These are phyloP conservation scores for Cyberlindnera nakhonratchasimensis DNA, from an alignment of 805 yeast genomes.

Conservation along the genomic window DNA sequence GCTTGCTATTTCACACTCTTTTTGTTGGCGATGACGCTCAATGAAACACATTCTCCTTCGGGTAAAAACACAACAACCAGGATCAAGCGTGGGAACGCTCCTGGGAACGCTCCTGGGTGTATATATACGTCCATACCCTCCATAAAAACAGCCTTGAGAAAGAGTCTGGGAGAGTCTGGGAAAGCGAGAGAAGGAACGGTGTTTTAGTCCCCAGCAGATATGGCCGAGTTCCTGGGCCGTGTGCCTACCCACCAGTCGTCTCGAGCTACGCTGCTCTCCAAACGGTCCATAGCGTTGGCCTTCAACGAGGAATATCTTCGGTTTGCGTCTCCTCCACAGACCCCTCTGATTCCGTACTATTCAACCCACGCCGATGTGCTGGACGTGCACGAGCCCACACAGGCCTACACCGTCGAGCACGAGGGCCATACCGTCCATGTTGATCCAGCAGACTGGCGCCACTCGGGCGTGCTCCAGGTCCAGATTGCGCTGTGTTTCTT, in stretches of 20 bases:
- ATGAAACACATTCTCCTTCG: too few relatives aligned
- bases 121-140: too few relatives aligned
- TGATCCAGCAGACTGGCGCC: slow-evolving; percentile 22
- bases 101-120: too few relatives aligned
- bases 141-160: too few relatives aligned
- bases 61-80: too few relatives aligned
- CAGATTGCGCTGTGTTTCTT: slow-evolving; percentile 42
- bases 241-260: not conserved
- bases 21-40: too few relatives aligned
- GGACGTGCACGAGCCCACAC: not conserved
- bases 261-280: not conserved
- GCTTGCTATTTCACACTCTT: too few relatives aligned
- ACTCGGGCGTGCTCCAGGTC: slow-evolving; percentile 36
- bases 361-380: not conserved
- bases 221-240: not conserved
- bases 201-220: not conserved
- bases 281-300: not conserved
- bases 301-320: slow-evolving; percentile 1
- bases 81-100: too few relatives aligned
- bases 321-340: not conserved
- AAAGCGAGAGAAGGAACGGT: slow-evolving; percentile 31
- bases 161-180: too few relatives aligned
- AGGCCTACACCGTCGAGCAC: slow-evolving; percentile 2
- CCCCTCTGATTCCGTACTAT: not conserved
- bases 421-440: slow-evolving; percentile 7